Percentiles rank a stretch among this genome's conserved stretches.
phyloP scores from a whole-genome alignment of 805 yeast genomes.

The Candida ortonii region DNA sequence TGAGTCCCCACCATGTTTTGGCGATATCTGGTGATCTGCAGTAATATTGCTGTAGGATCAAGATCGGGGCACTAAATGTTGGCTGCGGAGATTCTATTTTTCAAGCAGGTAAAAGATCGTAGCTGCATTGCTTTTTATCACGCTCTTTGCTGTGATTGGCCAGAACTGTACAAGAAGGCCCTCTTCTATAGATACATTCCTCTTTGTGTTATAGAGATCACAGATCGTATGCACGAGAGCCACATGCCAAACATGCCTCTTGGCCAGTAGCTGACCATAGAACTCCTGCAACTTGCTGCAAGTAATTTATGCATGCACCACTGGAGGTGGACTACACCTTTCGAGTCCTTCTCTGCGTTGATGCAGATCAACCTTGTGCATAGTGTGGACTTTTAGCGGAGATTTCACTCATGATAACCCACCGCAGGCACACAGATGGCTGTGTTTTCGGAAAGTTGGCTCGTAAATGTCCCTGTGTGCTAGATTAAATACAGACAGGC shows the following conservation, averaged over 20 bases:
- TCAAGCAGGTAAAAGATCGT: no score
- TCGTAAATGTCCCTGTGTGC: no score
- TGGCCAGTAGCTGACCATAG: slow-evolving; percentile 1
- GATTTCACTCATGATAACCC: no score
- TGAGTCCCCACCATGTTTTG: no score
- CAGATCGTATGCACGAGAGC: background rate
- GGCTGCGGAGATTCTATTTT: no score
- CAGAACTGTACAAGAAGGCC: slow-evolving; percentile 2
- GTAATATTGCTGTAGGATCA: no score
- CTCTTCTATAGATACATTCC: background rate
- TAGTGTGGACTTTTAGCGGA: background rate
- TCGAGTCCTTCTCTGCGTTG: slow-evolving; percentile 2
- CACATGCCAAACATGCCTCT: slow-evolving; percentile 4
- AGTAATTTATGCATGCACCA: slow-evolving; percentile 2
- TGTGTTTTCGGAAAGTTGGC: background rate
- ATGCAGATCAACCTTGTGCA: slow-evolving; percentile 1
- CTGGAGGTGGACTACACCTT: background rate
- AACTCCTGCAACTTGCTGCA: background rate
- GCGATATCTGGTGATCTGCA: no score
- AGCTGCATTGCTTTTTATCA: no score
- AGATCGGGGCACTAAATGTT: no score
- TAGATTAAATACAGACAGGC: no score
- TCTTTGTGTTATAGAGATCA: background rate
- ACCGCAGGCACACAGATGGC: no score
- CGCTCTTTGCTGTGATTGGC: no score